phyloP scores from a whole-genome alignment of 768 basidiomycete genomes.

The Sarcodon aspratus region DNA sequence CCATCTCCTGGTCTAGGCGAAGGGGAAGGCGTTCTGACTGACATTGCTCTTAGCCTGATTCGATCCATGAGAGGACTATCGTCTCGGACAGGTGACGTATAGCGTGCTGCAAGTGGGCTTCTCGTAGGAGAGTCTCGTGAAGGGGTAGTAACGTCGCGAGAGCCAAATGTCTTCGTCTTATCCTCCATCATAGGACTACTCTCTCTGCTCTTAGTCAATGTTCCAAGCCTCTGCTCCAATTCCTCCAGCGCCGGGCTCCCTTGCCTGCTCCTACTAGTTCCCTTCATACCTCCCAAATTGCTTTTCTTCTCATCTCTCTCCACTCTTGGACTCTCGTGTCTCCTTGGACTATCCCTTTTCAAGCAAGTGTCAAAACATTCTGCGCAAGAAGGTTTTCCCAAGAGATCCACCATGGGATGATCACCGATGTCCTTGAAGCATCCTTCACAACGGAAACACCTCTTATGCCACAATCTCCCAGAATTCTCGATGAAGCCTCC shows the following conservation, averaged over 20 bases:
- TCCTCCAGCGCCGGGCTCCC: constrained; percentile 23
- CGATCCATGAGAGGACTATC: constrained; percentile 18
- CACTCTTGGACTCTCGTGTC: constrained; percentile 16
- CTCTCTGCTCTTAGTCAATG: constrained; percentile 12
- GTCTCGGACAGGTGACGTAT: constrained; percentile 7
- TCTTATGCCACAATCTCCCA: constrained; percentile 70
- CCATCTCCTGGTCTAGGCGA: not conserved
- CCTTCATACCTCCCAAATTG: constrained; percentile 35
- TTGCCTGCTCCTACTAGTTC: constrained; percentile 17
- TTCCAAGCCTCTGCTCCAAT: constrained; percentile 20
- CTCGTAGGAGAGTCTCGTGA: not conserved
- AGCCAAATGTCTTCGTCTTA: not conserved
- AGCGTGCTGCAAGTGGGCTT: constrained; percentile 2
- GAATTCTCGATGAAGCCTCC: constrained; percentile 68
- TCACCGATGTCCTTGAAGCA: constrained; percentile 68
- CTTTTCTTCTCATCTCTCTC: constrained; percentile 17
- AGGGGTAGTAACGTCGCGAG: not conserved
- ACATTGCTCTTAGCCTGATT: constrained; percentile 9
- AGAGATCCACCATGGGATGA: constrained; percentile 71
- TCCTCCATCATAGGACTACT: constrained; percentile 9
- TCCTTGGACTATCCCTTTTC: constrained; percentile 34
- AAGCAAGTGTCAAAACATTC: constrained; percentile 77
- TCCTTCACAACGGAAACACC: constrained; percentile 65
- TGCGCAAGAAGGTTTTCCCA: constrained; percentile 68
- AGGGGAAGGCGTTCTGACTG: not conserved